Base-by-base conservation (phyloP, 306 rosid genomes). In the Erythrophleum fordii region DNA sequence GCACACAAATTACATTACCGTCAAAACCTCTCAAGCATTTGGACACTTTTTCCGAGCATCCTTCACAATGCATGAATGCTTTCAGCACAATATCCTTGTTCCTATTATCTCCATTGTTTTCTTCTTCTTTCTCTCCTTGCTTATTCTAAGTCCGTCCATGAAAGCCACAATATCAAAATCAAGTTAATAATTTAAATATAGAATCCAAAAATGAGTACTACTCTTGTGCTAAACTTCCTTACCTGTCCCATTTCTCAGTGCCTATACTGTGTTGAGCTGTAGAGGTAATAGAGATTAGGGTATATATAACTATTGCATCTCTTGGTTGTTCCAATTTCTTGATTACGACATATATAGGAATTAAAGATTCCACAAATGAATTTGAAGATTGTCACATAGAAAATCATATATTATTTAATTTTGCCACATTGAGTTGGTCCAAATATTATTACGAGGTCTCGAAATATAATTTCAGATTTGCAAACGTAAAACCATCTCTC, bases 11-110 rank as follows among this genome's bases (percentile, higher is more conserved):
- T 53, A 18, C 11, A 51, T 68, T 59, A 94, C 98, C 98, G 20
- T 89, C 80, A 49, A 89, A 79, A 78, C 77, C 53, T 44, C 20
- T 92, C 87, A 91, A 85, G 80, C 97, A 92, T 67, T 56, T 85
- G 22, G 78, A 81, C 65, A 92, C 78, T 81, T 92, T 80, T 26
- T 22, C 53, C 3, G 89, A 76, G 84, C 98, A 94, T 69, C 88
- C 92, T 61, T 92, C 91, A 84, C 97, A 94, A 73, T 94, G 94
- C 85, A 94, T 80, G n/a, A 79, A 65, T 52, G 89, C 97, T 88
- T 94, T 94, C 82, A 94, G 73, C 73, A 94, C 87, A 48, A 92
- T 80, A 64, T 25, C 78, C 51, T 84, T 82, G 1, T 67, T 31
- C 4, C 61, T 0, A 61, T 76, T 88, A 48, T 41, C 65, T 35